Evolutionary conservation across 2,329 filamentous ascomycete species (phyloP).

Genomic region (Pestalotiopsis sp.): DNA sequence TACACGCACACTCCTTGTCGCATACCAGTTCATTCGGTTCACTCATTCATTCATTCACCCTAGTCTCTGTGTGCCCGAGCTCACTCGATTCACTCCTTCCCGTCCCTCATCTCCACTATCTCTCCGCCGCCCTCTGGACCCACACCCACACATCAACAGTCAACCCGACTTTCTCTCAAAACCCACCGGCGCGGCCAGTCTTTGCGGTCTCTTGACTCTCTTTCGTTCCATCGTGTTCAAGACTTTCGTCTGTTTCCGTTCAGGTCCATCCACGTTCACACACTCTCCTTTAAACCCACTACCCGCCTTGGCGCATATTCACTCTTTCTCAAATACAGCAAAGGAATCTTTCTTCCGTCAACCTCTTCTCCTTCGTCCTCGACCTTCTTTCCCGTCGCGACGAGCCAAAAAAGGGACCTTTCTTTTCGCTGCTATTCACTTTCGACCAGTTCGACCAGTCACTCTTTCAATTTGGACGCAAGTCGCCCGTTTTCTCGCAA

Average conservation of each 20-base stretch:
- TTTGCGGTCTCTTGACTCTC: conserved; percentile 17
- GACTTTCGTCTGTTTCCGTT: background rate
- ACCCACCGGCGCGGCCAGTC: conserved; percentile 8
- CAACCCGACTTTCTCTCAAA: conserved; percentile 6
- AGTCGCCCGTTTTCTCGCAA: conserved; percentile 1
- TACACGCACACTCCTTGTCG: conserved; percentile 1
- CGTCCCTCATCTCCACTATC: conserved; percentile 14
- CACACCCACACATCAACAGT: conserved; percentile 14
- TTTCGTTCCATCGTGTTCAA: background rate
- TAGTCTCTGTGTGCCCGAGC: background rate
- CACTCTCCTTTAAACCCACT: conserved; percentile 1
- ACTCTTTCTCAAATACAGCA: conserved; percentile 10
- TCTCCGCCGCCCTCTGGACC: background rate
- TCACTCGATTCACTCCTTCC: conserved; percentile 21
- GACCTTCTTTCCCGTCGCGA: background rate
- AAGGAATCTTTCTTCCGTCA: background rate
- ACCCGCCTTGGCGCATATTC: conserved; percentile 11
- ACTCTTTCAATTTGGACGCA: conserved; percentile 11
- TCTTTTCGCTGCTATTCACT: conserved; percentile 3
- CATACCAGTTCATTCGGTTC: conserved; percentile 5
- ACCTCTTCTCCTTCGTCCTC: background rate
- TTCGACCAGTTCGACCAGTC: conserved; percentile 4
- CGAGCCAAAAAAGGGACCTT: background rate
- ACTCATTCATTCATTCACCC: background rate
- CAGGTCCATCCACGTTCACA: conserved; percentile 9